Evolutionary conservation across 2,329 filamentous ascomycete species (phyloP).

Genomic region (Fusarium sp.): DNA sequence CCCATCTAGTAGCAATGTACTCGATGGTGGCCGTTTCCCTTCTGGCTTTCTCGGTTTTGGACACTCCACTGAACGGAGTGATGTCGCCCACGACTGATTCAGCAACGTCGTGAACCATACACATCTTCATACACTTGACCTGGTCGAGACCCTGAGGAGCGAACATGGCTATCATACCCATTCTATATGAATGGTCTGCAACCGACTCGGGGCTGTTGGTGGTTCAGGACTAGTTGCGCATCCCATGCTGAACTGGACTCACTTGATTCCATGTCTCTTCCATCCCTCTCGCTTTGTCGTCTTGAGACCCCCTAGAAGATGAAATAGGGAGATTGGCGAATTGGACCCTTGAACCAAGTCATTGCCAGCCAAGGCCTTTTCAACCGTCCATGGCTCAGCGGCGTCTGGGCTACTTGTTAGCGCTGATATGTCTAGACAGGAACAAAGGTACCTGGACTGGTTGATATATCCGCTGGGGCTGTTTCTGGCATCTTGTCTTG

Average conservation of each 20-base stretch:
- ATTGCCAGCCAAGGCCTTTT: slow-evolving; percentile 70
- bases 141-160: slow-evolving; percentile 82
- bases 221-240: neutral
- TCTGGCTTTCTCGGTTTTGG: slow-evolving; percentile 88
- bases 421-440: neutral
- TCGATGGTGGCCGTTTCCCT: slow-evolving; percentile 92
- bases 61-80: slow-evolving; percentile 89
- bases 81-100: slow-evolving; percentile 97
- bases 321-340: slow-evolving; percentile 91
- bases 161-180: slow-evolving; percentile 95
- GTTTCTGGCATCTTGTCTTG: slow-evolving; percentile 13
- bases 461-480: neutral
- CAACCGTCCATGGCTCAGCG: slow-evolving; percentile 60
- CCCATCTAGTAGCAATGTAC: slow-evolving; percentile 79
- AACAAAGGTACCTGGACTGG: neutral
- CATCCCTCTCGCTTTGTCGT: slow-evolving; percentile 96
- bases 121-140: slow-evolving; percentile 91
- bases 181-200: slow-evolving; percentile 98
- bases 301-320: slow-evolving; percentile 92
- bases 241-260: neutral
- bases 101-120: slow-evolving; percentile 96
- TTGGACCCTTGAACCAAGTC: slow-evolving; percentile 68
- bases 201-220: slow-evolving; percentile 82
- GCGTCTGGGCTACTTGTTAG: slow-evolving; percentile 12
- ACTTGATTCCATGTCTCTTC: slow-evolving; percentile 82